phyloP scores from a whole-genome alignment of 208 protist genomes.

The Trypanosomatidae sp. region DNA sequence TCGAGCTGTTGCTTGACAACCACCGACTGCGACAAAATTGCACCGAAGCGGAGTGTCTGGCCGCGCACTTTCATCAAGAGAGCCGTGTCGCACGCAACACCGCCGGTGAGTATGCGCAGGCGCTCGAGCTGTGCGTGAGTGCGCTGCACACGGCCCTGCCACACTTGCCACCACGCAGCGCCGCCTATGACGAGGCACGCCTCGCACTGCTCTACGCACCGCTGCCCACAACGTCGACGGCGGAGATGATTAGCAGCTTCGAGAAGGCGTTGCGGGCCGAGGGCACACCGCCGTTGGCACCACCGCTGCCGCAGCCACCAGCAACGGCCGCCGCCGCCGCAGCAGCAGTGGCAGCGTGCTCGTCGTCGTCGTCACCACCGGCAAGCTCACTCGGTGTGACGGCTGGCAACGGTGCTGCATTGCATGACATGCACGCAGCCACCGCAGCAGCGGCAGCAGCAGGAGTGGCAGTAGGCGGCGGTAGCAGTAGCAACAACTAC shows the following conservation, averaged over 20 bases:
- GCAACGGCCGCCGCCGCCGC: neutral
- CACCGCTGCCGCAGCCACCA: neutral
- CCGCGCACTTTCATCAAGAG: constrained; percentile 71
- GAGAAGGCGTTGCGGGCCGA: constrained; percentile 22
- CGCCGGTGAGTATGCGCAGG: constrained; percentile 53
- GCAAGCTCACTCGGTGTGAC: constrained; percentile 6
- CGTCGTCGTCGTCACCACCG: constrained; percentile 1
- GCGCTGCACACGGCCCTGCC: constrained; percentile 29
- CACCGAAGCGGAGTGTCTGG: constrained; percentile 73
- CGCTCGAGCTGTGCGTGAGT: constrained; percentile 29
- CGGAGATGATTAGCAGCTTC: constrained; percentile 38
- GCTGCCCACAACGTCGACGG: constrained; percentile 31
- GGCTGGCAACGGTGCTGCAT: too few relatives aligned
- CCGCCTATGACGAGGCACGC: constrained; percentile 7
- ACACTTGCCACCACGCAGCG: constrained; percentile 1
- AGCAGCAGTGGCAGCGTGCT: neutral
- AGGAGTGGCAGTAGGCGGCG: too few relatives aligned
- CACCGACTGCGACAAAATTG: constrained; percentile 45
- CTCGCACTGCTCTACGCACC: constrained; percentile 46
- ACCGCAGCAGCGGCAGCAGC: too few relatives aligned
- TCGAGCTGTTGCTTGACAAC: constrained; percentile 71
- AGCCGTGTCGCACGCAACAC: constrained; percentile 25
- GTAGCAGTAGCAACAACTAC: too few relatives aligned
- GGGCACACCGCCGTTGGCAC: constrained; percentile 2
- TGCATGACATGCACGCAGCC: too few relatives aligned